Conservation (phyloP, 2,329 filamentous ascomycete species). For the Elsinoe batatas region DNA sequence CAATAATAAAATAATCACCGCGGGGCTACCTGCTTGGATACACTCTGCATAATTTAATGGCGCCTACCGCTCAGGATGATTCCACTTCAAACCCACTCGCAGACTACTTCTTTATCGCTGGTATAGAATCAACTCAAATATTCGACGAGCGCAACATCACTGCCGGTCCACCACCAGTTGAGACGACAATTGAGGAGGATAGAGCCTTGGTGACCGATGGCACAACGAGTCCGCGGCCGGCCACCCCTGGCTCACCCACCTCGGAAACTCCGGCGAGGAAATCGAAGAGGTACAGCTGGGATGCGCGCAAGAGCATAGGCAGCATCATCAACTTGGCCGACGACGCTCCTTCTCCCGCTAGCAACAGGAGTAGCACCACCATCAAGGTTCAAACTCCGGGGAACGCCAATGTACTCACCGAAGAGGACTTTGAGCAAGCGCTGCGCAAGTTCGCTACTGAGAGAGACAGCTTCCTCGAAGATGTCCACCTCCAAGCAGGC, state of each 20-base stretch:
- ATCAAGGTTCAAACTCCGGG: constrained; percentile 41
- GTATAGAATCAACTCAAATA: constrained; percentile 43
- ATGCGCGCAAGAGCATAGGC: constrained; percentile 42
- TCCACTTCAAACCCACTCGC: constrained; percentile 44
- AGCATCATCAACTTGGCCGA: constrained; percentile 35
- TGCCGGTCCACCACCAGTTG: constrained; percentile 24
- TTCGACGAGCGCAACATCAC: constrained; percentile 34
- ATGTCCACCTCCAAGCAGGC: constrained; percentile 79
- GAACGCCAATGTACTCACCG: constrained; percentile 41
- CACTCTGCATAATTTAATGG: background rate
- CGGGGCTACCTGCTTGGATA: background rate
- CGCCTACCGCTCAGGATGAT: constrained; percentile 6
- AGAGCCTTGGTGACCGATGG: constrained; percentile 87
- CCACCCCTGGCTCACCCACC: constrained; percentile 35
- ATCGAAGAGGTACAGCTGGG: constrained; percentile 35
- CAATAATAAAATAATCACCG: background rate
- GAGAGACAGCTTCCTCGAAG: constrained; percentile 84
- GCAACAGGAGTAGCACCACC: constrained; percentile 56
- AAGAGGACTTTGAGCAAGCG: constrained; percentile 90
- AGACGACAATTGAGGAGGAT: constrained; percentile 53
- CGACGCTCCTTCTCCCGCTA: constrained; percentile 40
- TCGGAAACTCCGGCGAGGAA: constrained; percentile 28
- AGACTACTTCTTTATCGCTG: constrained; percentile 57
- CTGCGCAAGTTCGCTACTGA: constrained; percentile 93
- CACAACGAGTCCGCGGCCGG: constrained; percentile 49